Evolutionary conservation across 2,329 filamentous ascomycete species (phyloP).

Genomic region (Paramyrothecium sp.): DNA sequence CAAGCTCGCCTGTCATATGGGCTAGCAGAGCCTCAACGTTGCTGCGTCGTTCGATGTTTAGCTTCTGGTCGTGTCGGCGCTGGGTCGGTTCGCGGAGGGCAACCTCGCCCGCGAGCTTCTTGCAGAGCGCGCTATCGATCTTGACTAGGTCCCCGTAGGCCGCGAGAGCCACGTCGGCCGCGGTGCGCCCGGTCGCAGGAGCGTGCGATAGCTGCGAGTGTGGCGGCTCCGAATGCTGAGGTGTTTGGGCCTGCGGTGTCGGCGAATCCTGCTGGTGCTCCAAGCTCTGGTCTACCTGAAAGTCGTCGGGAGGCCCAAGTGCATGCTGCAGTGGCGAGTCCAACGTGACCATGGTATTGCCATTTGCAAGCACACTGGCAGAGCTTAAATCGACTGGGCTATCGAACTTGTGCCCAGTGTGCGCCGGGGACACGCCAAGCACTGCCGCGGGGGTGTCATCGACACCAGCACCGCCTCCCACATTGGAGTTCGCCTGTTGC

Average conservation of each 20-base stretch:
- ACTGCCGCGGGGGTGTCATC: not conserved
- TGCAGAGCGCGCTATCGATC: constrained; percentile 54
- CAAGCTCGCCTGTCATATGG: constrained; percentile 52
- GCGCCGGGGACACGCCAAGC: not conserved
- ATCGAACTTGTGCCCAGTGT: constrained; percentile 5
- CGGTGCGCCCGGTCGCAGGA: constrained; percentile 26
- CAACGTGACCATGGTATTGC: constrained; percentile 3
- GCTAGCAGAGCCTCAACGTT: constrained; percentile 60
- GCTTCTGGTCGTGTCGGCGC: constrained; percentile 50
- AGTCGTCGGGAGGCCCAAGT: not conserved
- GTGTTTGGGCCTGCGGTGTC: not conserved
- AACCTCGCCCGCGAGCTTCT: constrained; percentile 47
- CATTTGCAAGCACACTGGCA: constrained; percentile 10
- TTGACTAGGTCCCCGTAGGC: constrained; percentile 46
- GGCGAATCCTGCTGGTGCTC: not conserved
- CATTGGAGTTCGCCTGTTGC: constrained; percentile 4
- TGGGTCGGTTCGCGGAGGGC: constrained; percentile 51
- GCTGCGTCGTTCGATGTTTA: constrained; percentile 56
- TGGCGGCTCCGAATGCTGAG: constrained; percentile 15
- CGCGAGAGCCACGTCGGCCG: constrained; percentile 44
- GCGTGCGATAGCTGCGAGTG: constrained; percentile 3
- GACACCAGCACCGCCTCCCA: constrained; percentile 1
- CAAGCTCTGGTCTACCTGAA: not conserved
- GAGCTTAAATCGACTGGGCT: constrained; percentile 7
- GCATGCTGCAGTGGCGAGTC: constrained; percentile 4